Evolutionary conservation across 305 asterid species (phyloP).

Genomic region (Solanum chacoense): DNA sequence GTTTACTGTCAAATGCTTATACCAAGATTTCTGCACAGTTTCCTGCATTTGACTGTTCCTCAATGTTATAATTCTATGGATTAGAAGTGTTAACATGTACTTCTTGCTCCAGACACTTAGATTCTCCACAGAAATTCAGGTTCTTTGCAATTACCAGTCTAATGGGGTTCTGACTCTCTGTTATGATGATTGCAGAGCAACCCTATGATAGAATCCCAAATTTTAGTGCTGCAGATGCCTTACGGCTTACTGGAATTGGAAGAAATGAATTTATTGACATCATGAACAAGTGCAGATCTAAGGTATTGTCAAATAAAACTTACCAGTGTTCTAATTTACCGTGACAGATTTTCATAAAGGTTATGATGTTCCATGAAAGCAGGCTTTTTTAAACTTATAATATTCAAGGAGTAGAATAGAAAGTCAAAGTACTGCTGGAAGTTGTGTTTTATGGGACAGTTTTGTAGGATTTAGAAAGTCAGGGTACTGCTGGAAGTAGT

Average conservation of each 20-base stretch:
- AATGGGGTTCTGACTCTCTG: not conserved
- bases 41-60: not conserved
- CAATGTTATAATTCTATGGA: not conserved
- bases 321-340: not conserved
- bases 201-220: slow-evolving; percentile 98
- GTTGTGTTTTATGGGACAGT: not conserved
- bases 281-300: slow-evolving; percentile 99
- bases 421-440: not conserved
- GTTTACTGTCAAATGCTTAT: not conserved
- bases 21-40: not conserved
- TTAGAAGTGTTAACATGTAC: not conserved
- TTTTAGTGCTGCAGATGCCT: slow-evolving; percentile 97
- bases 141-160: slow-evolving; percentile 1
- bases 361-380: not conserved
- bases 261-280: slow-evolving; percentile 98
- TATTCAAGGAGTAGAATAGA: not conserved
- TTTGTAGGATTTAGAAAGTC: not conserved
- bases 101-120: not conserved
- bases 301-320: slow-evolving; percentile 46
- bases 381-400: not conserved
- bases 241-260: slow-evolving; percentile 90
- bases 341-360: not conserved
- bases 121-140: not conserved
- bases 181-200: slow-evolving; percentile 67
- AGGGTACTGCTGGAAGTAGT: not conserved